Base-by-base conservation (phyloP, 164 flowering plant genomes). In the Warburgia ugandensis region DNA sequence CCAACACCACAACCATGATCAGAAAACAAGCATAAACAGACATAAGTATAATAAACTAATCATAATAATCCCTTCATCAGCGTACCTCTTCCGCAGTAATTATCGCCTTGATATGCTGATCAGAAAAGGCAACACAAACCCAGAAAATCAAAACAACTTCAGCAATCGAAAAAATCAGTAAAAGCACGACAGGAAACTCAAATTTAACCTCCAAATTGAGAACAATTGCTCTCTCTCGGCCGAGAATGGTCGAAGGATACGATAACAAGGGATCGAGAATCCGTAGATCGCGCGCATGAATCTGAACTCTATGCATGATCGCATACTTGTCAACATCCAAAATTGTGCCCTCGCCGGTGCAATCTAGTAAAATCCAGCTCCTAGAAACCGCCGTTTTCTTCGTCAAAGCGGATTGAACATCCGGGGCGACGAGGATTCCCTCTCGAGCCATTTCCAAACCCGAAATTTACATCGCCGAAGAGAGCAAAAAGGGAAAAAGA, bases 71-170 rank as follows among this genome's bases (percentile, higher is more conserved):
- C n/a, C n/a, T n/a, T n/a, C n/a, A n/a, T n/a, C n/a, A n/a, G n/a
- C n/a, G n/a, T 41, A 91, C 98, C 96, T 91, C 98, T 36, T 85
- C 96, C 36, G 78, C 75, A 17, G 73, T 70, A 29, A 74, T 68
- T 10, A 70, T 68, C 9, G 69, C 68, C 46, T 70, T 74, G 28
- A 70, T 68, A 36, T 74, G 73, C 56, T 89, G 88, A 42, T 29
- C 11, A 60, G n/a, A n/a, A n/a, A n/a, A n/a, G n/a, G n/a, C n/a
- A 13, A 31, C 36, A 56, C 17, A 29, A 36, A 58, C 52, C n/a
- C 10, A n/a, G n/a, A 1, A 6, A 10, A 30, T 11, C 25, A 19
- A 20, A 35, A 48, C 19, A 13, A 22, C n/a, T n/a, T 2, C 13
- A n/a, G n/a, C n/a, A n/a, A n/a, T n/a, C n/a, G n/a, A n/a, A n/a